Conservation (phyloP, 495 filamentous ascomycete species). For the Aspergillus cristatus region DNA sequence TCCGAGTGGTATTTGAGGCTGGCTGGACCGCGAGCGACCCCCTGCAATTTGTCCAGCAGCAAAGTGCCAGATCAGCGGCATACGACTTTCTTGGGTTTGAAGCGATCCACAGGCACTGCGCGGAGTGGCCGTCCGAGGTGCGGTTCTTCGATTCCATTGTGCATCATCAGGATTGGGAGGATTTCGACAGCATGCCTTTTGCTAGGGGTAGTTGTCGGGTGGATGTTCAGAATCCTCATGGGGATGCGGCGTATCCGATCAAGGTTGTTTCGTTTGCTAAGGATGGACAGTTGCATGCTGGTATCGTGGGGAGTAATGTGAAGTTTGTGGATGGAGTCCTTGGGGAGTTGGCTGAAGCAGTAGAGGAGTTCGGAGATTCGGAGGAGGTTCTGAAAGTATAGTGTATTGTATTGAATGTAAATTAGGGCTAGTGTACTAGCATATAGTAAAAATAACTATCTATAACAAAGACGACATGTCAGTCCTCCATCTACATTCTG, state of each 20-base stretch:
- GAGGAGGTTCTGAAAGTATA: not conserved
- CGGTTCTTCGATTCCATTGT: constrained; percentile 8
- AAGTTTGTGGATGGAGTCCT: constrained; percentile 19
- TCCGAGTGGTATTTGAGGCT: too few relatives aligned
- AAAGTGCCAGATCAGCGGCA: too few relatives aligned
- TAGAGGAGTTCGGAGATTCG: constrained; percentile 13
- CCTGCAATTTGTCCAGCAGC: too few relatives aligned
- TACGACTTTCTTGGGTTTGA: too few relatives aligned
- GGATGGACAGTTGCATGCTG: constrained; percentile 24
- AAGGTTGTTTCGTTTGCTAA: constrained; percentile 31
- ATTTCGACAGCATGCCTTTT: constrained; percentile 35
- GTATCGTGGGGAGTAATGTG: constrained; percentile 25
- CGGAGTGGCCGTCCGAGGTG: too few relatives aligned
- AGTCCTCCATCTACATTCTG: too few relatives aligned
- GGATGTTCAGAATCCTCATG: constrained; percentile 29
- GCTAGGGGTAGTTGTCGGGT: constrained; percentile 22
- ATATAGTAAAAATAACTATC: too few relatives aligned
- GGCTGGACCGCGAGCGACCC: too few relatives aligned
- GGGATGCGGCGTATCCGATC: constrained; percentile 26
- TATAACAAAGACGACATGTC: too few relatives aligned
- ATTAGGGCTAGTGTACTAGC: too few relatives aligned
- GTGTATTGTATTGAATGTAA: not conserved
- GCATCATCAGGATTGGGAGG: constrained; percentile 19
- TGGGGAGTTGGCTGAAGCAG: constrained; percentile 18
- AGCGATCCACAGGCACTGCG: too few relatives aligned